Evolutionary conservation across 768 basidiomycete species (phyloP).

Genomic region (Rhodotorula paludigena): DNA sequence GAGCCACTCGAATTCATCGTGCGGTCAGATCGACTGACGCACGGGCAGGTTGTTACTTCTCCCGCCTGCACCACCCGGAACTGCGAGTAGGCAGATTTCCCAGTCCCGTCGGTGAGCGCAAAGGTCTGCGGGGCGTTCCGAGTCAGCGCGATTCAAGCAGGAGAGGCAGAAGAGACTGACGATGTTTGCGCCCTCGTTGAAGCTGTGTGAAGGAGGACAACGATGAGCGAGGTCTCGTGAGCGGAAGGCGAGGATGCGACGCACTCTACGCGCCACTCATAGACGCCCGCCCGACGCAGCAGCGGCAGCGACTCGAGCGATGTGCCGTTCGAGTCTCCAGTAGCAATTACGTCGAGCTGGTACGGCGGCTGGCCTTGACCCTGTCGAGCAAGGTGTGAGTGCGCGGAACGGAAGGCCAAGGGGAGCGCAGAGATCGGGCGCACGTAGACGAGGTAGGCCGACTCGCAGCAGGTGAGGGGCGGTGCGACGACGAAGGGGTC

Average conservation of each 20-base stretch:
- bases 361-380: conserved; percentile 23
- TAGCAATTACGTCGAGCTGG: conserved; percentile 6
- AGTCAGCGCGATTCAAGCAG: neutral
- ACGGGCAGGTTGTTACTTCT: conserved; percentile 11
- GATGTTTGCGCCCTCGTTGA: too few species aligned
- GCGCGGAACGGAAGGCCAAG: neutral
- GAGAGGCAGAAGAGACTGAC: neutral
- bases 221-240: neutral
- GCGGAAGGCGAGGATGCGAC: neutral
- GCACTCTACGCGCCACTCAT: conserved; percentile 9
- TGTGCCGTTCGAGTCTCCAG: neutral
- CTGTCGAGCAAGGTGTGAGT: neutral
- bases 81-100: conserved; percentile 6
- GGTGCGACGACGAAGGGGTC: conserved; percentile 12
- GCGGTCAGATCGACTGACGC: neutral
- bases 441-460: conserved; percentile 16
- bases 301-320: conserved; percentile 12
- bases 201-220: too few species aligned
- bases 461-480: conserved; percentile 4
- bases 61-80: conserved; percentile 19
- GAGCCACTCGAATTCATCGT: too few species aligned
- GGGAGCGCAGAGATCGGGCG: neutral
- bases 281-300: neutral
- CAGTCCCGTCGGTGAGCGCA: neutral
- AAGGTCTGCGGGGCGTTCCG: conserved; percentile 1